These are phyloP conservation scores for Fraxinus excelsior DNA, from an alignment of 257 asterid species.

Conservation along the genomic window DNA sequence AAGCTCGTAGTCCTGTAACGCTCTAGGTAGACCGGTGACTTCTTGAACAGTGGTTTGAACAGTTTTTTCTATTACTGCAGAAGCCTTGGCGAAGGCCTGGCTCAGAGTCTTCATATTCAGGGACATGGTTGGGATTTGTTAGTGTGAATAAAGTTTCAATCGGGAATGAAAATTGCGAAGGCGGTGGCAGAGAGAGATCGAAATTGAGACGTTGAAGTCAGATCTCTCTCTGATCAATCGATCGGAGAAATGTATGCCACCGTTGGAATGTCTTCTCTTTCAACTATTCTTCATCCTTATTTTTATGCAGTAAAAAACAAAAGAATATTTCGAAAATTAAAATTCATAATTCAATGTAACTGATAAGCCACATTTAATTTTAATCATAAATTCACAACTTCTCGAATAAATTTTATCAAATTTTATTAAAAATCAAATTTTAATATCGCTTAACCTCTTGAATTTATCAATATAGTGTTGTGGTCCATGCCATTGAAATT, in stretches of 20 bases:
- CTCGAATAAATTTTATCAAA: no score
- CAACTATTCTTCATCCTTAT: neutral
- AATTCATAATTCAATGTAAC: no score
- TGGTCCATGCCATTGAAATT: no score
- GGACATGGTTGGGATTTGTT: slow-evolving; percentile 51
- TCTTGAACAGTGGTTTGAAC: slow-evolving; percentile 96
- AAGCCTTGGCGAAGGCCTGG: slow-evolving; percentile 98
- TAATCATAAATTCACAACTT: no score
- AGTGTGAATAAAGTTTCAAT: neutral
- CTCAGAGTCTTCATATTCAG: slow-evolving; percentile 86
- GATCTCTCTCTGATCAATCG: slow-evolving; percentile 44
- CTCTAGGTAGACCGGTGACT: slow-evolving; percentile 85
- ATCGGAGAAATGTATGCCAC: slow-evolving; percentile 32
- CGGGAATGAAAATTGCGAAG: slow-evolving; percentile 12
- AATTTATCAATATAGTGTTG: no score
- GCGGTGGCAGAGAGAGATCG: slow-evolving; percentile 24
- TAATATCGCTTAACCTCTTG: no score
- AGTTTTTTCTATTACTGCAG: slow-evolving; percentile 95
- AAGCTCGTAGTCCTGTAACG: slow-evolving; percentile 86
- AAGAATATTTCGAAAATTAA: no score
- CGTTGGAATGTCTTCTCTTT: slow-evolving; percentile 27
- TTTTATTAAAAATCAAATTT: no score
- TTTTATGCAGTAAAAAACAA: no score
- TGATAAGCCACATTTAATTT: no score
- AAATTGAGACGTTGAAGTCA: slow-evolving; percentile 42